These are phyloP conservation scores for Voacanga thouarsii DNA, from an alignment of 257 asterid genomes.

Conservation along the genomic window DNA sequence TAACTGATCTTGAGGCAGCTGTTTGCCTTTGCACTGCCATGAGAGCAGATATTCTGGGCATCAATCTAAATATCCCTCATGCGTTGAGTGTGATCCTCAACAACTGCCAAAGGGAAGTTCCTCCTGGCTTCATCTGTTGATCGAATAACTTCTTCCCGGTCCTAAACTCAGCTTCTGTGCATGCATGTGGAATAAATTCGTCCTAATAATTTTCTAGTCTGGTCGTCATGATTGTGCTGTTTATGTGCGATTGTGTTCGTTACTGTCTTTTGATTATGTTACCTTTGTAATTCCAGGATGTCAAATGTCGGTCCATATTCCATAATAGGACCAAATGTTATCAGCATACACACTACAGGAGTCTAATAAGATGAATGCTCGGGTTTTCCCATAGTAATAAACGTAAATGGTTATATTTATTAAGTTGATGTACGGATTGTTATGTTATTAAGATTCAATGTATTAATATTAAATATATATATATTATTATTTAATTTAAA, in stretches of 20 bases:
- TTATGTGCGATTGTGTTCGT: neutral
- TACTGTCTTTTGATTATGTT: neutral
- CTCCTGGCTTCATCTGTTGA: conserved; percentile 3
- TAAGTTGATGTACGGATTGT: too few relatives aligned
- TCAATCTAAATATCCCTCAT: conserved; percentile 9
- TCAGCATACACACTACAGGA: neutral
- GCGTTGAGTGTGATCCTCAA: conserved; percentile 23
- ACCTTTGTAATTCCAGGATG: neutral
- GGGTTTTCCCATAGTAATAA: neutral
- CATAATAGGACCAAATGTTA: neutral
- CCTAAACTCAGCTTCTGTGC: neutral
- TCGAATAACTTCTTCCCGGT: neutral
- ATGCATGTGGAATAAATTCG: neutral
- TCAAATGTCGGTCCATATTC: neutral
- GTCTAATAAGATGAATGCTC: too few relatives aligned
- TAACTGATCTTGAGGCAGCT: conserved; percentile 28
- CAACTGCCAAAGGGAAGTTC: conserved; percentile 17
- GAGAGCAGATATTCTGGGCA: conserved; percentile 23
- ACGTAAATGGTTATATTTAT: neutral
- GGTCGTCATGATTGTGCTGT: too few relatives aligned
- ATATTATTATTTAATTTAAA: too few relatives aligned
- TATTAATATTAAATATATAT: too few relatives aligned
- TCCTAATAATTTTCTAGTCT: neutral
- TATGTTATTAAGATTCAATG: too few relatives aligned
- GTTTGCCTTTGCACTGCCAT: conserved; percentile 35